A percentile compares a stretch with the other conserved stretches of the same genome.
Conservation (phyloP, 2,329 filamentous ascomycete genomes). For the Beauveria sp. region DNA sequence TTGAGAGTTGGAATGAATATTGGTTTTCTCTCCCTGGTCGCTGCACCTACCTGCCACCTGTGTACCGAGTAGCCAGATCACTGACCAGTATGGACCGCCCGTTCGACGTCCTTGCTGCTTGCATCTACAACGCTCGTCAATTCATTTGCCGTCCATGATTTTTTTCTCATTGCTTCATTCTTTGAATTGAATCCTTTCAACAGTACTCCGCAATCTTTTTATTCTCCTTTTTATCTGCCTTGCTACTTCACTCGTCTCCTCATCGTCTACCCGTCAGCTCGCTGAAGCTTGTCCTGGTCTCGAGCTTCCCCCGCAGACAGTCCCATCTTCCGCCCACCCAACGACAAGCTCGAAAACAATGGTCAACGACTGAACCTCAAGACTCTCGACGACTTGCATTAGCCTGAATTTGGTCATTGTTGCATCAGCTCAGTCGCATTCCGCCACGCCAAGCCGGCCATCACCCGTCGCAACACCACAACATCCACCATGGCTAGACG, state of each 20-base stretch:
- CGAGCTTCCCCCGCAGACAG: background rate
- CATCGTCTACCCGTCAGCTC: background rate
- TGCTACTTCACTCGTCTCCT: background rate
- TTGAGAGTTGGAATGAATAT: no score
- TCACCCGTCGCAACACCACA: background rate
- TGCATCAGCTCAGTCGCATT: background rate
- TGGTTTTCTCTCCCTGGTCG: no score
- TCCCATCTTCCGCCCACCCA: background rate
- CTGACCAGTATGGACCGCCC: background rate
- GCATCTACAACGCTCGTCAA: background rate
- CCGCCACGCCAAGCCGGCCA: background rate
- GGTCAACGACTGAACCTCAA: background rate
- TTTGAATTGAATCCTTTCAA: no score
- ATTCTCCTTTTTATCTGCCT: background rate
- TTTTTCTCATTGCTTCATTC: background rate
- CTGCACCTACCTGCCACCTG: no score
- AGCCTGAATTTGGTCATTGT: background rate
- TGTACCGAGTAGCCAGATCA: no score
- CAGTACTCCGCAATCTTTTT: no score
- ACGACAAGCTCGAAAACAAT: background rate
- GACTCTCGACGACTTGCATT: background rate
- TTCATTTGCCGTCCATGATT: background rate
- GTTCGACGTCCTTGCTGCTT: background rate
- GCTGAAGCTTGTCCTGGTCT: background rate
- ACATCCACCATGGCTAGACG: constrained; percentile 46